Percentiles rank a stretch among this genome's conserved stretches.
These are phyloP conservation scores for Cladosporium velox DNA, from an alignment of 2,329 filamentous ascomycete species.

Conservation along the genomic window DNA sequence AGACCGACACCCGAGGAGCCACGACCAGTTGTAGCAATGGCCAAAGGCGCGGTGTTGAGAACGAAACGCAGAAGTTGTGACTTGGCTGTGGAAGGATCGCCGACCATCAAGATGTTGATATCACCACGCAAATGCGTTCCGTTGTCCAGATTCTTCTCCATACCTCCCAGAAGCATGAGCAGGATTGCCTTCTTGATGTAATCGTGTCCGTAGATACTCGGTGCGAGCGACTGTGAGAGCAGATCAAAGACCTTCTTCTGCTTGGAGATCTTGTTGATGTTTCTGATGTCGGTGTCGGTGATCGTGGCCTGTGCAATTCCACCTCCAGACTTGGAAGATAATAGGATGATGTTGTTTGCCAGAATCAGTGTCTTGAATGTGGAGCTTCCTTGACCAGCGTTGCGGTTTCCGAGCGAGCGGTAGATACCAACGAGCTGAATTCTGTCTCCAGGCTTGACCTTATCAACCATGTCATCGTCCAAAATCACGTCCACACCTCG, in stretches of 20 bases:
- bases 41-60: conserved; percentile 91
- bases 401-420: conserved; percentile 89
- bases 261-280: conserved; percentile 97
- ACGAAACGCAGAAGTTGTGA: conserved; percentile 98
- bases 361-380: conserved; percentile 93
- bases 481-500: conserved; percentile 94
- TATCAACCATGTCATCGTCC: conserved; percentile 94
- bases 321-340: conserved; percentile 94
- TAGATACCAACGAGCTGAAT: conserved; percentile 98
- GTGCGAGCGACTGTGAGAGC: conserved; percentile 88
- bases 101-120: conserved; percentile 99
- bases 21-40: conserved; percentile 94
- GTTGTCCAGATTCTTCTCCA: conserved; percentile 98
- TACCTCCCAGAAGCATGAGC: conserved; percentile 89
- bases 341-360: conserved; percentile 90
- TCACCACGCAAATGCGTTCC: conserved; percentile 97
- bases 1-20: conserved; percentile 95
- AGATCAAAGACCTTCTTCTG: conserved; percentile 91
- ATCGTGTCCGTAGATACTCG: conserved; percentile 95
- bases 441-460: conserved; percentile 90
- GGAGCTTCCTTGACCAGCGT: conserved; percentile 84
- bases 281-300: conserved; percentile 94
- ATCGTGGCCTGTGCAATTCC: conserved; percentile 89
- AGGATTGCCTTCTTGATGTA: conserved; percentile 98
- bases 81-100: conserved; percentile 96